These are phyloP conservation scores for Calonectria honghensis DNA, from an alignment of 2,329 filamentous ascomycete genomes.

Conservation along the genomic window DNA sequence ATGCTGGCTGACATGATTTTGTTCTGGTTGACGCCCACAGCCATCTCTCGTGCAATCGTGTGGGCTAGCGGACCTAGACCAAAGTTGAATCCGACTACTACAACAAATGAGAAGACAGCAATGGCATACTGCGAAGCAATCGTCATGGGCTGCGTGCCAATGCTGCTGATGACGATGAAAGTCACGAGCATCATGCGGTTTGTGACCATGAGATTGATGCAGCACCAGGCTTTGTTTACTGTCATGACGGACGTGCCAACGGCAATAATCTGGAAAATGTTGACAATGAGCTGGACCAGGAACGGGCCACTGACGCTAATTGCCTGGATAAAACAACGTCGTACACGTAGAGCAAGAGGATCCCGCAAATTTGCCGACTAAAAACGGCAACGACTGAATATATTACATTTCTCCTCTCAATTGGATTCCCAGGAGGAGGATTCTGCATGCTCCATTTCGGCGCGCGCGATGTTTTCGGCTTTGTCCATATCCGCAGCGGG, in stretches of 20 bases:
- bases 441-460: slow-evolving; percentile 52
- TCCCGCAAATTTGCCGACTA: slow-evolving; percentile 66
- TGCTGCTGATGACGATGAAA: slow-evolving; percentile 57
- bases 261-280: slow-evolving; percentile 62
- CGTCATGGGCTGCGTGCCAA: slow-evolving; percentile 45
- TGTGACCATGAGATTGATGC: slow-evolving; percentile 60
- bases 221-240: slow-evolving; percentile 61
- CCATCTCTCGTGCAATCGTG: slow-evolving; percentile 64
- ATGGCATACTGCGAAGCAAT: slow-evolving; percentile 47
- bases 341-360: slow-evolving; percentile 65
- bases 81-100: slow-evolving; percentile 64
- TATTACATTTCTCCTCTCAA: slow-evolving; percentile 66
- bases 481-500: slow-evolving; percentile 49
- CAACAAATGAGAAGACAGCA: slow-evolving; percentile 54
- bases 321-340: slow-evolving; percentile 63
- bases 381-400: slow-evolving; percentile 64
- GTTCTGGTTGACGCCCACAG: slow-evolving; percentile 66
- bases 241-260: slow-evolving; percentile 60
- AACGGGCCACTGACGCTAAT: slow-evolving; percentile 62
- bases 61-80: slow-evolving; percentile 62
- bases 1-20: slow-evolving; percentile 66
- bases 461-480: slow-evolving; percentile 41
- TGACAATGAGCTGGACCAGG: slow-evolving; percentile 61
- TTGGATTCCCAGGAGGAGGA: slow-evolving; percentile 62
- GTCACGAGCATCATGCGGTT: slow-evolving; percentile 59